phyloP scores from a whole-genome alignment of 1,284 basidiomycete species.

The Entoloma clypeatum region DNA sequence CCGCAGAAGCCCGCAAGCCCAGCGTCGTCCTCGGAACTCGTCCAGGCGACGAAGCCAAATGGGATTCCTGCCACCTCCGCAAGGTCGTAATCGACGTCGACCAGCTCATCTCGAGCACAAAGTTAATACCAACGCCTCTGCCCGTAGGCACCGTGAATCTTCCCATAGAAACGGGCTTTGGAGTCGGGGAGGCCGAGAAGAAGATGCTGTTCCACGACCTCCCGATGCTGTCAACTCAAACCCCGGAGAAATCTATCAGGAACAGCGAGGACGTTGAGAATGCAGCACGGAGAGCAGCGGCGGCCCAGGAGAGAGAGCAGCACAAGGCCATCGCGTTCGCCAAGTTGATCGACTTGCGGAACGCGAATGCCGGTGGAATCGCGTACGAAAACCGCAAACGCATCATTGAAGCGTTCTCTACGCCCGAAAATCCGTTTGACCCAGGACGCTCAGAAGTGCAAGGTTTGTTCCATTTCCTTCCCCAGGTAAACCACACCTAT shows the following conservation, averaged over 20 bases:
- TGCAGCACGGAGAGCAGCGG: constrained; percentile 17
- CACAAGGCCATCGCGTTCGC: constrained; percentile 65
- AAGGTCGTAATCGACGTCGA: constrained; percentile 56
- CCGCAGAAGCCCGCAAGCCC: constrained; percentile 46
- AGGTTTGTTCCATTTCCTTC: constrained; percentile 47
- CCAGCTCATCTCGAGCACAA: constrained; percentile 37
- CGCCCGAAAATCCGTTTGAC: constrained; percentile 63
- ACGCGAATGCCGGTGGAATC: constrained; percentile 82
- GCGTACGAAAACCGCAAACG: constrained; percentile 82
- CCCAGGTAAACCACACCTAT: neutral
- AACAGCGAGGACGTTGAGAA: constrained; percentile 18
- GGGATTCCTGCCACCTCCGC: constrained; percentile 62
- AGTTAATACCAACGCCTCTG: constrained; percentile 20
- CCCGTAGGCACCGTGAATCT: constrained; percentile 35
- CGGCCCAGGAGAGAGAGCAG: constrained; percentile 40
- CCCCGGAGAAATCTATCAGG: constrained; percentile 9
- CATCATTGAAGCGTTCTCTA: constrained; percentile 79
- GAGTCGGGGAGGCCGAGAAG: constrained; percentile 53
- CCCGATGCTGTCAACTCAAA: constrained; percentile 39
- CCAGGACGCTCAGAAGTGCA: constrained; percentile 86
- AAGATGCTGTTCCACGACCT: constrained; percentile 57
- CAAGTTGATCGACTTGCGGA: constrained; percentile 77
- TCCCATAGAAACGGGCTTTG: constrained; percentile 57
- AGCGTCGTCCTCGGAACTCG: constrained; percentile 73
- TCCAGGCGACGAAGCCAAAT: constrained; percentile 58